A percentile compares a stretch with the other conserved stretches of the same genome.
Evolutionary conservation across 2,329 filamentous ascomycete species (phyloP).

Genomic region (Diaporthe ilicicola): DNA sequence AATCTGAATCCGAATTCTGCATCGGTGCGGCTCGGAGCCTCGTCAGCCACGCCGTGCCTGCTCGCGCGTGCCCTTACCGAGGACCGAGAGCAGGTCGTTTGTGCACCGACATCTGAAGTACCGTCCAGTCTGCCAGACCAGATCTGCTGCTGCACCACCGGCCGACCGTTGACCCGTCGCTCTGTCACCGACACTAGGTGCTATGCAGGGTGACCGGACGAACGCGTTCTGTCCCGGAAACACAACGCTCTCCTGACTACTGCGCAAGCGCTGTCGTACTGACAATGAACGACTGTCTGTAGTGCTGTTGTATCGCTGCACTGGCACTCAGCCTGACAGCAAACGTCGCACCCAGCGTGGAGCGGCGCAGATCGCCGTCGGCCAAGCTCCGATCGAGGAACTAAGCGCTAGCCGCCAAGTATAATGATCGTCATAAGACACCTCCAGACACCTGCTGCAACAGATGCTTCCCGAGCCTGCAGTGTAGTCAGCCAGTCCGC

Average conservation of each 20-base stretch:
- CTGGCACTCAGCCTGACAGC: neutral
- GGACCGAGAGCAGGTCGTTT: neutral
- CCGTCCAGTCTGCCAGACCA: neutral
- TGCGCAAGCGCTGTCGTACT: neutral
- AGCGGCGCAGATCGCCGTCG: conserved; percentile 6
- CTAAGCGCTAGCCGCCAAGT: conserved; percentile 16
- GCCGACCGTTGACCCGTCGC: conserved; percentile 5
- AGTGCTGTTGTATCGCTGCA: neutral
- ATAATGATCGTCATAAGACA: conserved; percentile 19
- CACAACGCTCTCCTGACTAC: conserved; percentile 19
- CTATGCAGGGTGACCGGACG: conserved; percentile 3
- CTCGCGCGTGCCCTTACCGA: neutral
- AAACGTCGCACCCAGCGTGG: conserved; percentile 7
- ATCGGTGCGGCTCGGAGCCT: neutral
- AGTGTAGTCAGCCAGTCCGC: neutral
- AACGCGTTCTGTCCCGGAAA: conserved; percentile 6
- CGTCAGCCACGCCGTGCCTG: neutral
- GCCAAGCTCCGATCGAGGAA: conserved; percentile 10
- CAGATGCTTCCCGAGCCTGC: neutral
- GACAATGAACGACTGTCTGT: neutral
- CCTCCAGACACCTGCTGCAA: conserved; percentile 7
- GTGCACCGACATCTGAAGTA: neutral
- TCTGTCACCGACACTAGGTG: conserved; percentile 2
- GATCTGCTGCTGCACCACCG: neutral
- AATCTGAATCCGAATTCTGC: conserved; percentile 4